Base-by-base conservation (phyloP, 1,284 basidiomycete genomes). In the Lignosus rhinocerotis region DNA sequence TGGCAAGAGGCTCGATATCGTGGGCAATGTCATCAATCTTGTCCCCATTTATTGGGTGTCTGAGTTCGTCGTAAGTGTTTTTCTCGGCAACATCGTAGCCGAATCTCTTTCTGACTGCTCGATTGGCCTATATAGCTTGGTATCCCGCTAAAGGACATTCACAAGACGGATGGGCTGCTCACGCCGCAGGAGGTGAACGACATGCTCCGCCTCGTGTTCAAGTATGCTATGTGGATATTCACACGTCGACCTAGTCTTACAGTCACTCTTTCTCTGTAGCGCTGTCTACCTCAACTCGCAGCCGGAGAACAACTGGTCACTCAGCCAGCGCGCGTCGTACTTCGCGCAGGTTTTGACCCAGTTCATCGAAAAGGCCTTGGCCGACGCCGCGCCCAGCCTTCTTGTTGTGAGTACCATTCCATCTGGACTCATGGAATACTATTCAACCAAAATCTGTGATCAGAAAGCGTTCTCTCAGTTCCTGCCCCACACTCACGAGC, bases 1-100 rank as follows among this genome's bases (percentile, higher is more conserved):
- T 6, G 70, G 68, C 17, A 74, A 70, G 42, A 78, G 76, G 56
- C 68, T 93, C 41, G 88, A 94, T 69, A 77, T 94, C 51, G 82
- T 93, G 16, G 78, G 79, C 48, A 86, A 93, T 64, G 88, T 93
- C 21, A 80, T 89, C 70, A 89, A 91, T 66, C 71, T 82, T 36
- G 67, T 86, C 42, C 86, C 89, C 0, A 73, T 90, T 11, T 78
- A 84, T 63, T 92, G 86, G 86, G 77, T 88, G 31, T 79, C 83
- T 3, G 76, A 84, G 57, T 72, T 82, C 57, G 74, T 91, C 51
- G 87, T 90, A 60, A 61, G 87, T 75, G 41, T 19, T 32, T 31
- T 41, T 4, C 10, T 16, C 6, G 8, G 17, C 4, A 21, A 5
- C 6, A 43, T 1, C 10, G 4, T 17, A 8, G 41, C 19, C 41